Evolutionary conservation across 345 rosid species (phyloP).

Genomic region (Acer saccharum): DNA sequence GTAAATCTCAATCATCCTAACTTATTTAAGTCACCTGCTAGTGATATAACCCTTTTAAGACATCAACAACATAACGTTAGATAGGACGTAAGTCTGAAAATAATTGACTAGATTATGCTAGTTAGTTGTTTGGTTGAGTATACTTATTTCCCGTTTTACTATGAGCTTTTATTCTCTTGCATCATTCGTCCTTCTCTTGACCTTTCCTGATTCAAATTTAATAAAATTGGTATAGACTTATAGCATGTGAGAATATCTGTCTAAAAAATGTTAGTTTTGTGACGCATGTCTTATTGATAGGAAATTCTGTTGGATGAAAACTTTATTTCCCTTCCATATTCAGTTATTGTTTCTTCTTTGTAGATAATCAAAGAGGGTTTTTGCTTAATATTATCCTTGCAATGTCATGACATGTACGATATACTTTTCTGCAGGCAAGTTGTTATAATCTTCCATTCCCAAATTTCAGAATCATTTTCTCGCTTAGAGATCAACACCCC

Average conservation of each 20-base stretch:
- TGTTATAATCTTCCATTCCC: constrained; percentile 76
- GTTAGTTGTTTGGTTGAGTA: not conserved
- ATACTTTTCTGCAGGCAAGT: constrained; percentile 69
- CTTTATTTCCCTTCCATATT: not conserved
- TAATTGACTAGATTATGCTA: not conserved
- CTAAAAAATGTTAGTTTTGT: not conserved
- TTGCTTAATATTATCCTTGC: not conserved
- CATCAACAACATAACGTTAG: not conserved
- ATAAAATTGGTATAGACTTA: not conserved
- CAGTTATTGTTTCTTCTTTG: too few species aligned
- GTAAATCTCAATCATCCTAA: not conserved
- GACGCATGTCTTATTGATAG: not conserved
- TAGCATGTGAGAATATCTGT: too few species aligned
- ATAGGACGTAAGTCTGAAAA: not conserved
- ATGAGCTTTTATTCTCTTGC: not conserved
- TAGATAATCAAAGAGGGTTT: too few species aligned
- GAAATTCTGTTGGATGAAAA: not conserved
- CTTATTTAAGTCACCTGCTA: not conserved
- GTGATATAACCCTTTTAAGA: not conserved
- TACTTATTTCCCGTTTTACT: not conserved
- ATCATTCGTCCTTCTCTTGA: not conserved
- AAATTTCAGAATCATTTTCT: constrained; percentile 77
- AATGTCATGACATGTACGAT: constrained; percentile 2
- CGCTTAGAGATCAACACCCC: constrained; percentile 72
- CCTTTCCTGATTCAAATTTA: not conserved